A percentile compares a stretch with the other conserved stretches of the same genome.
Conservation (phyloP, 768 basidiomycete species). For the Tricholoma matsutake region DNA sequence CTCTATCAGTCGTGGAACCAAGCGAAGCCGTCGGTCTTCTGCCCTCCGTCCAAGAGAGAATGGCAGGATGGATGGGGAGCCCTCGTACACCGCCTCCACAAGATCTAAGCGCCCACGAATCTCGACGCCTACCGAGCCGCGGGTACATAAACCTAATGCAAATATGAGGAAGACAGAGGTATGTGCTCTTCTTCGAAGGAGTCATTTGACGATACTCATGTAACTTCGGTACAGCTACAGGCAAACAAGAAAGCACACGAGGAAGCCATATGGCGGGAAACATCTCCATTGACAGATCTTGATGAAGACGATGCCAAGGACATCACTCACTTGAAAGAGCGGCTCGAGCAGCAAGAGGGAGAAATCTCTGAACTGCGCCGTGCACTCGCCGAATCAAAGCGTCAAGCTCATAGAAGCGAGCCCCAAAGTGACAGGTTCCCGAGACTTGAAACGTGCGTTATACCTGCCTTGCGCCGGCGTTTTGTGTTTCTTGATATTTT, state of each 20-base stretch:
- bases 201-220: neutral
- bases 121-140: constrained; percentile 9
- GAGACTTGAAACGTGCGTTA: constrained; percentile 8
- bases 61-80: constrained; percentile 3
- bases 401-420: neutral
- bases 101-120: constrained; percentile 22
- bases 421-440: neutral
- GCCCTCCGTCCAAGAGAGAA: neutral
- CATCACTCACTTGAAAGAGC: constrained; percentile 21
- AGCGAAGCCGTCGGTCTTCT: constrained; percentile 19
- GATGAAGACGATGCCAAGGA: constrained; percentile 30
- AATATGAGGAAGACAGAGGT: constrained; percentile 45
- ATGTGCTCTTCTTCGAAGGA: constrained; percentile 2
- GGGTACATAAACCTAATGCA: constrained; percentile 21
- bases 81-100: neutral
- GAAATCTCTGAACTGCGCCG: constrained; percentile 26
- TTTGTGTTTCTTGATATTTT: neutral
- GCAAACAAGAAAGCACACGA: constrained; percentile 21
- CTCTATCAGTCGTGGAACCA: constrained; percentile 18
- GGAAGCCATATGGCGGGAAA: constrained; percentile 20
- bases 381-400: constrained; percentile 18
- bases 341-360: constrained; percentile 22
- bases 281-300: constrained; percentile 32
- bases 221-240: constrained; percentile 30
- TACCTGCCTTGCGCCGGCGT: neutral